A percentile compares a stretch with the other conserved stretches of the same genome.
Conservation (phyloP, 805 yeast species). For the Cyberlindnera veronae region DNA sequence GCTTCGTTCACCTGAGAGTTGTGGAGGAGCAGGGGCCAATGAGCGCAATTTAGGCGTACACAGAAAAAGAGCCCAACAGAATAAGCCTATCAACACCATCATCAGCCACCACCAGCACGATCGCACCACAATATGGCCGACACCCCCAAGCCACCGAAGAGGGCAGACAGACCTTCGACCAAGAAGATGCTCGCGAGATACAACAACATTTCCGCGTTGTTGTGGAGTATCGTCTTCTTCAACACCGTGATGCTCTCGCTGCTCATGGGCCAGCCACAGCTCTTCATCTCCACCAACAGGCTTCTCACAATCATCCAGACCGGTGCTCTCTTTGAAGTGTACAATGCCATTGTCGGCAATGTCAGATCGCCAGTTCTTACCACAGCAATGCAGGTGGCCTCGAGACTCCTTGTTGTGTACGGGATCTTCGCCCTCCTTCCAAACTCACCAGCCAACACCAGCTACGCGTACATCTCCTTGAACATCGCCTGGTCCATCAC, state of each 20-base stretch:
- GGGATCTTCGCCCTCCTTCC: slow-evolving; percentile 83
- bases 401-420: slow-evolving; percentile 76
- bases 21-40: too few relatives aligned
- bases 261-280: slow-evolving; percentile 58
- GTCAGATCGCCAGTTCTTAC: slow-evolving; percentile 85
- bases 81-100: too few relatives aligned
- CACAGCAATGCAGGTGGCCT: slow-evolving; percentile 81
- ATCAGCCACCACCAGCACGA: background rate
- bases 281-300: slow-evolving; percentile 55
- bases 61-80: too few relatives aligned
- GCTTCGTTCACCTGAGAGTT: too few relatives aligned
- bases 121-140: background rate
- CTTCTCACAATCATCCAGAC: slow-evolving; percentile 69
- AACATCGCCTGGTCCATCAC: slow-evolving; percentile 88
- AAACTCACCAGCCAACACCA: slow-evolving; percentile 55
- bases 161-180: slow-evolving; percentile 14
- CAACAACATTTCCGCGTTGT: slow-evolving; percentile 49
- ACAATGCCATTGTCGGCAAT: slow-evolving; percentile 72
- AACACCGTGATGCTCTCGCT: slow-evolving; percentile 39
- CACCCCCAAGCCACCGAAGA: slow-evolving; percentile 4
- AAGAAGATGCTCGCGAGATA: slow-evolving; percentile 38
- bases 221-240: slow-evolving; percentile 51
- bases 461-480: slow-evolving; percentile 63
- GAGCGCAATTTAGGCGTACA: too few relatives aligned
- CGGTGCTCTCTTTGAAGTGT: slow-evolving; percentile 74